Conservation (phyloP, 805 yeast species). For the Pichia thaimueangensis region DNA sequence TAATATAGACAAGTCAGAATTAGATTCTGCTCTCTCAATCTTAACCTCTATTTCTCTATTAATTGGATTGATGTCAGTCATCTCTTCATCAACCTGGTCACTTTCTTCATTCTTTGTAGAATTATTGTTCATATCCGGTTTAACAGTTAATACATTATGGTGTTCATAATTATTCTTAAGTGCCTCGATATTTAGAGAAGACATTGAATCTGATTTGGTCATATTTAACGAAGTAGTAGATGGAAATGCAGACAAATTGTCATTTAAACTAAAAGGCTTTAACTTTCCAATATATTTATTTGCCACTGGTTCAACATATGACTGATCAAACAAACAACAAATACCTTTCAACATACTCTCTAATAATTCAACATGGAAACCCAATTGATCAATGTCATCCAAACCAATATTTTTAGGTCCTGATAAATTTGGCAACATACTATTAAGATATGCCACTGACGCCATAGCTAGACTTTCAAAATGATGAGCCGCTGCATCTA, state of each 20-base stretch:
- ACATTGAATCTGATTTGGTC: slow-evolving; percentile 1
- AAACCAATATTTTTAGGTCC: slow-evolving; percentile 25
- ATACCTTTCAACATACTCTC: slow-evolving; percentile 51
- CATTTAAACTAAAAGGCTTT: neutral
- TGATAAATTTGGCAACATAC: slow-evolving; percentile 45
- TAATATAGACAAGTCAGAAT: slow-evolving; percentile 18
- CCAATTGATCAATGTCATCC: slow-evolving; percentile 21
- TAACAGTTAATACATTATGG: neutral
- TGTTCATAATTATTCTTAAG: slow-evolving; percentile 3
- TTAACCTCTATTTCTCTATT: slow-evolving; percentile 12
- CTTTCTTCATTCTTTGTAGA: slow-evolving; percentile 3
- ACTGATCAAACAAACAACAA: slow-evolving; percentile 68
- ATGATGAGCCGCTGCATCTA: slow-evolving; percentile 53
- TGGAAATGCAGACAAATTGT: slow-evolving; percentile 13
- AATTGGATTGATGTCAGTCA: slow-evolving; percentile 16
- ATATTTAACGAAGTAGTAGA: slow-evolving; percentile 20
- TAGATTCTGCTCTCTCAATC: slow-evolving; percentile 11
- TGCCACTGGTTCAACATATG: slow-evolving; percentile 28
- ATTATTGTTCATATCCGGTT: neutral
- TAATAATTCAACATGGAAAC: slow-evolving; percentile 20
- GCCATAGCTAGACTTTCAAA: slow-evolving; percentile 44
- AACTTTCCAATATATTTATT: slow-evolving; percentile 8
- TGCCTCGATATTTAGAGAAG: slow-evolving; percentile 3
- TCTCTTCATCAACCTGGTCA: slow-evolving; percentile 3
- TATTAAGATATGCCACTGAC: slow-evolving; percentile 47